phyloP scores from a whole-genome alignment of 148 eudicot species.

The Vaccinium corymbosum region DNA sequence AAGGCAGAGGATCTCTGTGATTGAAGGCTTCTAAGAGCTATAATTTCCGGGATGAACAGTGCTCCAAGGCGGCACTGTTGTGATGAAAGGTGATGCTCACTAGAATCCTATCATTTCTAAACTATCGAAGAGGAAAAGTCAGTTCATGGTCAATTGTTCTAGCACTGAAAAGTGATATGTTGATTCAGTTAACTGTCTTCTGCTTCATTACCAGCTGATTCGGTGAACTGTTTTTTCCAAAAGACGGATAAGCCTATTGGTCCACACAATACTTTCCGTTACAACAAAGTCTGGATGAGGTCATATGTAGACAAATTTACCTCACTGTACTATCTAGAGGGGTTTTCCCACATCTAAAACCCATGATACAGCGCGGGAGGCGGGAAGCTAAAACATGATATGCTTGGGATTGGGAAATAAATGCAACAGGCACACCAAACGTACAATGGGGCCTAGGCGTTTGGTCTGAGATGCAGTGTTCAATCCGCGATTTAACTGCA shows the following conservation, averaged over 20 bases:
- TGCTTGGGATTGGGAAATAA: not conserved
- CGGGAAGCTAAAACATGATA: not conserved
- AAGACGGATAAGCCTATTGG: not conserved
- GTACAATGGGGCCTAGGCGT: not conserved
- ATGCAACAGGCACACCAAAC: not conserved
- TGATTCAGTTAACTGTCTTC: not conserved
- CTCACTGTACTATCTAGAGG: not conserved
- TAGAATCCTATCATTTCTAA: not conserved
- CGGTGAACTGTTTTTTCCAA: not conserved
- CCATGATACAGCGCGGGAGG: not conserved
- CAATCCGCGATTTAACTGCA: not conserved
- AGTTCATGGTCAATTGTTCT: not conserved
- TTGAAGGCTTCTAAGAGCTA: not conserved
- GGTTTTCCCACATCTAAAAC: not conserved
- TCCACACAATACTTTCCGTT: not conserved
- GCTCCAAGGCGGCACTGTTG: slow-evolving; percentile 3
- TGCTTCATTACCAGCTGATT: not conserved
- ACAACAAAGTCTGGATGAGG: not conserved
- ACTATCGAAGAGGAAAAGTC: not conserved
- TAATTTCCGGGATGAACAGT: not conserved
- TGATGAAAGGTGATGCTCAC: not conserved
- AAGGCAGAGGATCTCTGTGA: not conserved
- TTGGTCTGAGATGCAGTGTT: not conserved
- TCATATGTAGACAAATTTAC: not conserved
- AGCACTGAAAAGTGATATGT: not conserved